These are phyloP conservation scores for Leucocoprinus leucothites DNA, from an alignment of 768 basidiomycete species.

Conservation along the genomic window DNA sequence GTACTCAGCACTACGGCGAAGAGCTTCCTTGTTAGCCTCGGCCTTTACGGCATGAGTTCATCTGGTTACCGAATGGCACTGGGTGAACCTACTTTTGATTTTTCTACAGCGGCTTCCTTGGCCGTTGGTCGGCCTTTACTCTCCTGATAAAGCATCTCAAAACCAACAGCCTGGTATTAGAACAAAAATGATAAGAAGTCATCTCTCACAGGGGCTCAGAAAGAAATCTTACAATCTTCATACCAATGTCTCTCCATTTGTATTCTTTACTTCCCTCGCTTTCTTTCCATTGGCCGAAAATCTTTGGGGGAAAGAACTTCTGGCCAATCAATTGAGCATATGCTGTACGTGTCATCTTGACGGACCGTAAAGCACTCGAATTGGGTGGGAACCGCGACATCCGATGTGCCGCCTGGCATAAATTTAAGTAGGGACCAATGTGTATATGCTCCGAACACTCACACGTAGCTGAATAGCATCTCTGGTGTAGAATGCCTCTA, in stretches of 20 bases:
- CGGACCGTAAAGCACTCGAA: slow-evolving; percentile 53
- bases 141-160: slow-evolving; percentile 95
- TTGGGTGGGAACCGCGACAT: slow-evolving; percentile 89
- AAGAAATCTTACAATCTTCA: slow-evolving; percentile 74
- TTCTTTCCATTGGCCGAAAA: slow-evolving; percentile 76
- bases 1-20: slow-evolving; percentile 69
- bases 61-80: background rate
- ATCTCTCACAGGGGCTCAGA: background rate
- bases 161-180: slow-evolving; percentile 75
- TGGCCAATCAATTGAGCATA: slow-evolving; percentile 94
- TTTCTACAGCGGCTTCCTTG: slow-evolving; percentile 32
- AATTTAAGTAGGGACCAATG: background rate
- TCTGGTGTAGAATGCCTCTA: slow-evolving; percentile 93
- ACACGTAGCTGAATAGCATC: slow-evolving; percentile 90
- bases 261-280: slow-evolving; percentile 62
- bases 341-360: slow-evolving; percentile 84
- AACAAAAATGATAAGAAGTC: background rate
- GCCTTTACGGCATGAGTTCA: slow-evolving; percentile 31
- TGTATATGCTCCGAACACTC: slow-evolving; percentile 23
- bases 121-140: slow-evolving; percentile 55
- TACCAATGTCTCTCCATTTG: slow-evolving; percentile 82
- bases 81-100: slow-evolving; percentile 45
- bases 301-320: slow-evolving; percentile 87
- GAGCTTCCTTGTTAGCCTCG: slow-evolving; percentile 64
- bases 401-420: slow-evolving; percentile 71